phyloP scores from a whole-genome alignment of 805 yeast genomes.

The Lipomyces sp. region DNA sequence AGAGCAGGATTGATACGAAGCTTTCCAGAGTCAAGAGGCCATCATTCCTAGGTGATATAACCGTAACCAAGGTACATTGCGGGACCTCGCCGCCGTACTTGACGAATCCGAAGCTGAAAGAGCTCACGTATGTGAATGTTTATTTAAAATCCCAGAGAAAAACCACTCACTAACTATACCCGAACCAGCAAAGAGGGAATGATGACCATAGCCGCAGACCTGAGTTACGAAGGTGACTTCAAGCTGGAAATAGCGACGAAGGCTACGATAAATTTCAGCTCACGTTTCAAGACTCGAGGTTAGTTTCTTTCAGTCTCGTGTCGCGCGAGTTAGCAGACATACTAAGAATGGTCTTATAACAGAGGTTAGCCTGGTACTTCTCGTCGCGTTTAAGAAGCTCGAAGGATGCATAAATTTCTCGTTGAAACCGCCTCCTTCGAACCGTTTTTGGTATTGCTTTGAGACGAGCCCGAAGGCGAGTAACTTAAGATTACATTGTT shows the following conservation, averaged over 20 bases:
- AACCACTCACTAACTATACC: too few relatives aligned
- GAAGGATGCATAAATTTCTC: conserved; percentile 70
- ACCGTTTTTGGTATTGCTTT: conserved; percentile 87
- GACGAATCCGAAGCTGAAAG: conserved; percentile 65
- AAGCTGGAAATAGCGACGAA: conserved; percentile 77
- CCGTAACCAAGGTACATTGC: conserved; percentile 64
- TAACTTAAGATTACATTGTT: too few relatives aligned
- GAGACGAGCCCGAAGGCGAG: conserved; percentile 59
- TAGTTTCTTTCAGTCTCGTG: neutral
- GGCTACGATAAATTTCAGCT: conserved; percentile 68
- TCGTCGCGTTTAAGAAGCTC: conserved; percentile 62
- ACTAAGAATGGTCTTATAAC: too few relatives aligned
- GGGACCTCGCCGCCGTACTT: conserved; percentile 81
- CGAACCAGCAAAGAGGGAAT: conserved; percentile 72
- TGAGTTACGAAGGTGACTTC: conserved; percentile 73
- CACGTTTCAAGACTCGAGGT: conserved; percentile 59
- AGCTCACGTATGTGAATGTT: conserved; percentile 44
- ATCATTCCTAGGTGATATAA: conserved; percentile 80
- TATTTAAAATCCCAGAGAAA: too few relatives aligned
- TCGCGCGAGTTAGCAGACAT: too few relatives aligned
- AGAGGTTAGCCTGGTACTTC: conserved; percentile 70
- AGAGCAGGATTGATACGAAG: conserved; percentile 62
- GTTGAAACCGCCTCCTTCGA: conserved; percentile 87
- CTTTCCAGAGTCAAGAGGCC: conserved; percentile 79
- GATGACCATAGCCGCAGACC: conserved; percentile 55